Evolutionary conservation across 768 basidiomycete genomes (phyloP).

Genomic region (Pisolithus albus): DNA sequence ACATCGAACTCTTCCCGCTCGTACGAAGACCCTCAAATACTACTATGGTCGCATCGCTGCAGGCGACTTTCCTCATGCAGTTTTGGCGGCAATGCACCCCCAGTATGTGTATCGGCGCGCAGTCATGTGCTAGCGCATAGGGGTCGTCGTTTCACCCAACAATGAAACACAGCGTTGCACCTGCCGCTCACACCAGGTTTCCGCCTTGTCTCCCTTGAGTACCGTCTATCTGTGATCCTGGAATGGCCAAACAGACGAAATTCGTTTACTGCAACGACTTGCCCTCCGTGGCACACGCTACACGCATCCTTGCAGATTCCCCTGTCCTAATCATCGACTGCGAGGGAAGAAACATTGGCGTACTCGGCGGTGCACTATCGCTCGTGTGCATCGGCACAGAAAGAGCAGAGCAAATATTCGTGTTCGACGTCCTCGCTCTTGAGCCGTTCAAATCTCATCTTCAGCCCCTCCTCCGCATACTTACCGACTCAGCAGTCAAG

Average conservation of each 20-base stretch:
- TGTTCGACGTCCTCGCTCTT: conserved; percentile 33
- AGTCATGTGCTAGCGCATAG: background rate
- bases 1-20: no score
- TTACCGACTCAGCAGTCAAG: conserved; percentile 22
- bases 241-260: background rate
- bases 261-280: conserved; percentile 16
- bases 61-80: no score
- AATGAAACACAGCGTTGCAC: background rate
- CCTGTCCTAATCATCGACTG: conserved; percentile 33
- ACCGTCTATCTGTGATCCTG: no score
- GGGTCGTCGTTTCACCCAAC: background rate
- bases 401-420: conserved; percentile 26
- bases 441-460: conserved; percentile 12
- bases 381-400: conserved; percentile 31
- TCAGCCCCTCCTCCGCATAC: conserved; percentile 20
- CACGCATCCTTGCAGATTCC: conserved; percentile 13
- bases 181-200: background rate
- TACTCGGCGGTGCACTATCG: conserved; percentile 24
- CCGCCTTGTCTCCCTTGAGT: no score
- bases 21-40: no score
- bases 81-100: no score
- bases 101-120: no score
- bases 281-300: conserved; percentile 13
- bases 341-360: conserved; percentile 32
- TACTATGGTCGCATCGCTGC: no score